Evolutionary conservation across 1,284 basidiomycete species (phyloP).

Genomic region (Inonotus obliquus): DNA sequence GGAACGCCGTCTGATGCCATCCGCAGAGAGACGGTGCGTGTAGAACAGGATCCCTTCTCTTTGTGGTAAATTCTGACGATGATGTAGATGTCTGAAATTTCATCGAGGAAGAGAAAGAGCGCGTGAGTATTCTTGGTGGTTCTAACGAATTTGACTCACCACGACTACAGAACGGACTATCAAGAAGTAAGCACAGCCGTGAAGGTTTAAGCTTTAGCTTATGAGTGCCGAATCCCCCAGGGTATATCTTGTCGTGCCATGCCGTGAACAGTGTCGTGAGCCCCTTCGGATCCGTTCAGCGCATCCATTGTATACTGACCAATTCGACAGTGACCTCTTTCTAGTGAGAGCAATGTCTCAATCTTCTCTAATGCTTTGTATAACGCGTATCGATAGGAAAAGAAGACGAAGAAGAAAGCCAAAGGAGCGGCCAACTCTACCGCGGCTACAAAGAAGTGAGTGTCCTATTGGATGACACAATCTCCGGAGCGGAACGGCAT

Average conservation of each 20-base stretch:
- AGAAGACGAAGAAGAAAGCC: conserved; percentile 6
- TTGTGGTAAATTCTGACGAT: not conserved
- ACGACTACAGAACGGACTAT: not conserved
- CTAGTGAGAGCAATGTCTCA: not conserved
- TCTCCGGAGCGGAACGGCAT: not conserved
- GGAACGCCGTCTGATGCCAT: not conserved
- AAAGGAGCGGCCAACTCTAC: not conserved
- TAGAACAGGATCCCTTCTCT: not conserved
- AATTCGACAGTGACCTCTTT: conserved; percentile 5
- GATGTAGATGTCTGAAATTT: not conserved
- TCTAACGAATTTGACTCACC: not conserved
- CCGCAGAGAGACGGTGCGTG: conserved; percentile 9
- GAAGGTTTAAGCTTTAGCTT: not conserved
- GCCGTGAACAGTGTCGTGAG: not conserved
- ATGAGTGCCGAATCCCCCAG: not conserved
- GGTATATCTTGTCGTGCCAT: not conserved
- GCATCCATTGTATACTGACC: not conserved
- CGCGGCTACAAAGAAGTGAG: conserved; percentile 4
- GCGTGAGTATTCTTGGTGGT: not conserved
- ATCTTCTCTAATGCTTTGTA: too few species aligned
- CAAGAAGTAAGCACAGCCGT: conserved; percentile 4
- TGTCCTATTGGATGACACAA: not conserved
- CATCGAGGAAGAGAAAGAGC: conserved; percentile 6
- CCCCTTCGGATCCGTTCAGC: not conserved
- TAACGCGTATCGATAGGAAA: conserved; percentile 1